Conservation (phyloP, 768 basidiomycete genomes). For the Leccinum variicolor region DNA sequence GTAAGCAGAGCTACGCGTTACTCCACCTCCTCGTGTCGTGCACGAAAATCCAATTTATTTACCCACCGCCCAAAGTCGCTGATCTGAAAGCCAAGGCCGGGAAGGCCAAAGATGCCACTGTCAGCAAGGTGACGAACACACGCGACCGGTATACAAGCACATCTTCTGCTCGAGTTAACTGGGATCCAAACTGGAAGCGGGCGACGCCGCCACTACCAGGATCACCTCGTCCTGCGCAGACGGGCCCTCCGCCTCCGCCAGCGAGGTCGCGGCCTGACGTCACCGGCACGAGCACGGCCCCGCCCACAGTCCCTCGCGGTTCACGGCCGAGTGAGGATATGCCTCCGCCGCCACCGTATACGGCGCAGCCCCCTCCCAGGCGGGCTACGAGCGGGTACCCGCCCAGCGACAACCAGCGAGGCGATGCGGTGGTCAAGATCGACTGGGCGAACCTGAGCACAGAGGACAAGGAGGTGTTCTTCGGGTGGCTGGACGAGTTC, state of each 20-base stretch:
- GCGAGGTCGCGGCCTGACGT: conserved; percentile 23
- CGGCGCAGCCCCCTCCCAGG: conserved; percentile 26
- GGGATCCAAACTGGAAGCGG: conserved; percentile 55
- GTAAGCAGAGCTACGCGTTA: conserved; percentile 17
- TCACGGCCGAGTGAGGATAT: conserved; percentile 13
- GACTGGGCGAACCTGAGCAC: conserved; percentile 68
- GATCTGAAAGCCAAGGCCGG: conserved; percentile 64
- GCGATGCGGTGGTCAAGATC: conserved; percentile 31
- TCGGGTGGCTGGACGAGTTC: conserved; percentile 79
- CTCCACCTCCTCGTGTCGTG: not conserved
- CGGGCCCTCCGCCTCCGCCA: conserved; percentile 33
- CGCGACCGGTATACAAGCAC: conserved; percentile 55
- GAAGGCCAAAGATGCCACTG: conserved; percentile 56
- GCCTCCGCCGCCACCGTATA: conserved; percentile 11
- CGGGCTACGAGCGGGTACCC: conserved; percentile 26
- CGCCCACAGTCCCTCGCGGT: conserved; percentile 9
- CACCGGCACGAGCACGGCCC: conserved; percentile 3
- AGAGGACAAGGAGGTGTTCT: conserved; percentile 71
- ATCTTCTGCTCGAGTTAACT: conserved; percentile 59
- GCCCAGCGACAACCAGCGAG: conserved; percentile 7
- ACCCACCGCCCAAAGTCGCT: conserved; percentile 40
- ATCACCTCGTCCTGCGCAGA: conserved; percentile 1
- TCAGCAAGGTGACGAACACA: conserved; percentile 50
- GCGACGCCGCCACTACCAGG: conserved; percentile 36
- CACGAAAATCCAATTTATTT: not conserved